Evolutionary conservation across 768 basidiomycete species (phyloP).

Genomic region (Amanita jacksonii): DNA sequence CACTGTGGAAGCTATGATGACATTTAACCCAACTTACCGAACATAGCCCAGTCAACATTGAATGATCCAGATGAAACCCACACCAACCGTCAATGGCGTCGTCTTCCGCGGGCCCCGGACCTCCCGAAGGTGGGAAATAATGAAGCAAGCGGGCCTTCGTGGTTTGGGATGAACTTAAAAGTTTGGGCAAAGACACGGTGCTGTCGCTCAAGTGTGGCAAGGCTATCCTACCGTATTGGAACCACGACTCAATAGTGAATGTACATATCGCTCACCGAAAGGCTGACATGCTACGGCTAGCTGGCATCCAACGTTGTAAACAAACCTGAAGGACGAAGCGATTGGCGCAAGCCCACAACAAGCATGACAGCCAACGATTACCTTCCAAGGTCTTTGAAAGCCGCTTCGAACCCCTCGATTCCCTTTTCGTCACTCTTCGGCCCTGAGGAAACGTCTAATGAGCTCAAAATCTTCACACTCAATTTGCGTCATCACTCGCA

Average conservation of each 20-base stretch:
- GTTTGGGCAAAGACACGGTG: slow-evolving; percentile 54
- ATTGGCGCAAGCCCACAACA: background rate
- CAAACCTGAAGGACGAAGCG: slow-evolving; percentile 37
- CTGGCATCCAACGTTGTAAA: slow-evolving; percentile 75
- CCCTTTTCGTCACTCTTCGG: slow-evolving; percentile 46
- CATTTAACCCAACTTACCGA: slow-evolving; percentile 38
- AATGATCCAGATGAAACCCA: slow-evolving; percentile 92
- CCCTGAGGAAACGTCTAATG: slow-evolving; percentile 33
- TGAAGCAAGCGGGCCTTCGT: slow-evolving; percentile 93
- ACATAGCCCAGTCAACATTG: slow-evolving; percentile 85
- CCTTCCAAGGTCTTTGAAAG: slow-evolving; percentile 82
- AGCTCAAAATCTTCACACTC: background rate
- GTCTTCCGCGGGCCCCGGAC: slow-evolving; percentile 24
- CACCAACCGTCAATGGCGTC: slow-evolving; percentile 83
- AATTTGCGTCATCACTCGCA: slow-evolving; percentile 39
- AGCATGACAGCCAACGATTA: slow-evolving; percentile 19
- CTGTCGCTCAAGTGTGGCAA: slow-evolving; percentile 56
- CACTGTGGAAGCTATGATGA: slow-evolving; percentile 3
- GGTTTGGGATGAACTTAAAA: slow-evolving; percentile 72
- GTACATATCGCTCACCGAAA: slow-evolving; percentile 47
- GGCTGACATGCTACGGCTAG: slow-evolving; percentile 85
- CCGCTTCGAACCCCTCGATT: slow-evolving; percentile 70
- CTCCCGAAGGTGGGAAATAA: slow-evolving; percentile 72
- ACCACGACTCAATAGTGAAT: background rate
- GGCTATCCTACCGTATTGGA: slow-evolving; percentile 30